Base-by-base conservation (phyloP, 192 early-diverging fungal genomes). In the Funneliformis geosporum region DNA sequence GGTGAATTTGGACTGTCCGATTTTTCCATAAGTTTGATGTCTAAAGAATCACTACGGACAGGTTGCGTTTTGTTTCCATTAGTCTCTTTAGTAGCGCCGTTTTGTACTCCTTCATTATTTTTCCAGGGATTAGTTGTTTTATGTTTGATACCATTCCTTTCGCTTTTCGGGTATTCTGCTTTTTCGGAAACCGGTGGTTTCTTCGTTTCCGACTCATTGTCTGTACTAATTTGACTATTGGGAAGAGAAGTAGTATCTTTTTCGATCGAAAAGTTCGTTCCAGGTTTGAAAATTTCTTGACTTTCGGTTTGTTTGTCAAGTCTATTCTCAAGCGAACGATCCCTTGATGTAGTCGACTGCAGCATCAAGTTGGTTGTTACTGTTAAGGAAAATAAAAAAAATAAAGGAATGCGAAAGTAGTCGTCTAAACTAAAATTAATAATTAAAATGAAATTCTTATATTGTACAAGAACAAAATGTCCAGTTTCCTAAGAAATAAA, bases 281-380 rank as follows among this genome's bases (percentile, higher is more conserved):
- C 64, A 7, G 64, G 0, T 66, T 66, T 66, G 6, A 66, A 28
- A 38, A 33, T 25, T 66, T 66, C 64, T 66, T 66, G 64, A 66
- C 25, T 38, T 16, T 66, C 64, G 64, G 64, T 7, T 33, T 66
- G 64, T 33, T 66, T 66, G 33, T 66, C 64, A 16, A 66, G 27
- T 33, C 64, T 66, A 33, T 66, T 66, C 12, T 66, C 64, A 33
- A 66, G 64, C 16, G 64, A 66, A 66, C 64, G 64, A 66, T 27
- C 33, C 28, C 28, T 66, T 66, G 64, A 66, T 66, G 64, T 12
- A 60, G 59, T 33, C 25, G 64, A 16, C 33, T 66, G 25, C 64
- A 66, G 33, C 64, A 66, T 66, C 64, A 66, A 27, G 64, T 11
- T 33, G 28, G 33, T 27, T 12, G 64, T 5, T 66, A 65, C 50